Evolutionary conservation across 345 rosid genomes (phyloP), one percentile per base, ranked within the genome.

Genomic region (Fremontodendron californicum): DNA sequence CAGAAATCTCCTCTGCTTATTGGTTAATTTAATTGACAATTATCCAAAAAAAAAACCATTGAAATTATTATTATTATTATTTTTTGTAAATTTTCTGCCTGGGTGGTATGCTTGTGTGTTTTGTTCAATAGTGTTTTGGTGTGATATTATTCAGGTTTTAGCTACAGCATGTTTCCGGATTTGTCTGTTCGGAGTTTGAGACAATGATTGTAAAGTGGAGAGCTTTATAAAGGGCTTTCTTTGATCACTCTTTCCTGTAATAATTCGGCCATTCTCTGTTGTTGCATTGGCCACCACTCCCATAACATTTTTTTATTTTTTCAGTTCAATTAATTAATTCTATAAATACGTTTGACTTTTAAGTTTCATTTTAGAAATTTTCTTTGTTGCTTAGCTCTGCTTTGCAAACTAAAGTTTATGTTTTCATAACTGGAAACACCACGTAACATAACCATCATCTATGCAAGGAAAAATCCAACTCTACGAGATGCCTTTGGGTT

Each of bases 81-180:
- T 52, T 75, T 31, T 77, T n/a, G 18, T 21, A 0, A 68, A 54
- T 25, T 76, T 67, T 72, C 37, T 16, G 9, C 65, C 25, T 0
- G 23, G 72, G 73, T 31, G 39, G 7, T 75, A 15, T 54, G 71
- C 75, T 75, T 78, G 78, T 83, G 74, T 70, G 80, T 65, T 39
- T 64, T 39, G 13, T n/a, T 64, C 46, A 9, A 37, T 15, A 37
- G 46, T 65, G 27, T 77, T 10, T 81, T 80, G 78, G 83, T 82
- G 86, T 80, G 82, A 82, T 78, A 62, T 6, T 73, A 37, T 55
- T 55, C 58, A 75, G 79, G 84, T 39, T 83, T 83, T n/a, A n/a
- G 79, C 65, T 64, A 23, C 66, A 39, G 46, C 57, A 18, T 75
- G 55, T 54, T 43, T 43, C 67, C 75, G 78, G 13, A 42, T 15